Percentiles rank a stretch among this genome's conserved stretches.
Conservation (phyloP, 78 protist genomes). For the Parvularia atlantis region DNA sequence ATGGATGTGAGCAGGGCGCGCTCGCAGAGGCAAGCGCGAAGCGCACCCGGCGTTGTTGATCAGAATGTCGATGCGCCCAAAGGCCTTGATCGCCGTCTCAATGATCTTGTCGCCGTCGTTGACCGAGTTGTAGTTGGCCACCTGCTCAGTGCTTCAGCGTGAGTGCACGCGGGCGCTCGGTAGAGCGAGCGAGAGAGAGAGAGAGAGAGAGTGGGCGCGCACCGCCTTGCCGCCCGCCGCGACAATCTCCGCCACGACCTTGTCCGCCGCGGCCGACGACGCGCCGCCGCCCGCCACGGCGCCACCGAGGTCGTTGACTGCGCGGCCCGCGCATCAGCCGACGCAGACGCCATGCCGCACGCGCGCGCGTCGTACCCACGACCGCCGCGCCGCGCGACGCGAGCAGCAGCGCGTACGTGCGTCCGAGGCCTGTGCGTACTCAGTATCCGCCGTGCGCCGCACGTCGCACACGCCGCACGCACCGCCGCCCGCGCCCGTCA, state of each 20-base stretch:
- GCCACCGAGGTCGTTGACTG: constrained; percentile 78
- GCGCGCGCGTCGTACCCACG: too few relatives aligned
- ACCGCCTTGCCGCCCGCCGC: constrained; percentile 54
- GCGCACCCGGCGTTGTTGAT: constrained; percentile 68
- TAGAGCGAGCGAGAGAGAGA: too few relatives aligned
- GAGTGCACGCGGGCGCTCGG: too few relatives aligned
- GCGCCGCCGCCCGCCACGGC: constrained; percentile 43
- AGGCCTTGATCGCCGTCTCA: constrained; percentile 54
- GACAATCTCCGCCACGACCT: constrained; percentile 65
- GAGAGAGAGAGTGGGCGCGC: too few relatives aligned
- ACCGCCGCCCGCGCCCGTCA: constrained; percentile 79
- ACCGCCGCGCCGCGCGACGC: constrained; percentile 72
- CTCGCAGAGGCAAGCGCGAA: too few relatives aligned
- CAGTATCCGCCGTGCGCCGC: too few relatives aligned
- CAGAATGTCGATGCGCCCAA: constrained; percentile 69
- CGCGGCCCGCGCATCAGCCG: too few relatives aligned
- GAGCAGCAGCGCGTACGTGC: constrained; percentile 44
- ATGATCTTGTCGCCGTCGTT: constrained; percentile 58
- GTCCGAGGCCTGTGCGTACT: constrained; percentile 34
- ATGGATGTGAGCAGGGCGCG: too few relatives aligned
- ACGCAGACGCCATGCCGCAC: too few relatives aligned
- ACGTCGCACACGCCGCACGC: too few relatives aligned
- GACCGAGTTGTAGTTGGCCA: constrained; percentile 44
- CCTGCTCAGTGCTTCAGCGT: too few relatives aligned
- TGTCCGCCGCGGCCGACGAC: constrained; percentile 51